phyloP scores from a whole-genome alignment of 2,329 filamentous ascomycete species.

The Bisporella sp. region DNA sequence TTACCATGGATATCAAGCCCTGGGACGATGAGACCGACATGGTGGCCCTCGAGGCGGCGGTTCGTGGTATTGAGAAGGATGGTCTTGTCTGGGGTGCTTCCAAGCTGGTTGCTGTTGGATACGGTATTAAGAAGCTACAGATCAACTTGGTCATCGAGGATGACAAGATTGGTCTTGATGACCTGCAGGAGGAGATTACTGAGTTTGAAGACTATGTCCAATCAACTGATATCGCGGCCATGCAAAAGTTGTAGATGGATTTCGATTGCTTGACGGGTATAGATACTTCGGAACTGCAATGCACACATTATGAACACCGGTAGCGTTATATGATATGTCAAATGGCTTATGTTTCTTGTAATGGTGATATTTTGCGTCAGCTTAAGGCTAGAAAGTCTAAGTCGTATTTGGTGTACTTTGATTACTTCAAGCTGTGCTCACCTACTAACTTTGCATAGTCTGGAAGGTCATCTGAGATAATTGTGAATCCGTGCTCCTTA shows the following conservation, averaged over 20 bases:
- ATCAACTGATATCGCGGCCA: slow-evolving; percentile 83
- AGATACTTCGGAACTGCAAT: no score
- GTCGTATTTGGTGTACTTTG: no score
- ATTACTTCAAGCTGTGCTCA: no score
- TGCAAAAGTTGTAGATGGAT: slow-evolving; percentile 76
- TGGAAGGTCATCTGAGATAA: no score
- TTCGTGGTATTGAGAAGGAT: slow-evolving; percentile 81
- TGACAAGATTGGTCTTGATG: slow-evolving; percentile 83
- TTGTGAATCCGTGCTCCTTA: no score
- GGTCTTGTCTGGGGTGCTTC: slow-evolving; percentile 94
- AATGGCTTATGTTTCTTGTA: no score
- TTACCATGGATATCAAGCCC: slow-evolving; percentile 95
- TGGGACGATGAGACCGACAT: slow-evolving; percentile 99
- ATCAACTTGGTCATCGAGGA: slow-evolving; percentile 98
- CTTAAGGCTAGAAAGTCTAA: no score
- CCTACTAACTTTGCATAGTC: no score
- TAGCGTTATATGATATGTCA: slow-evolving; percentile 5
- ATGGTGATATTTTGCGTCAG: no score
- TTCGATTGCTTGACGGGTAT: slow-evolving; percentile 6
- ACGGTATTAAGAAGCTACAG: slow-evolving; percentile 98
- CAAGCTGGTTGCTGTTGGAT: slow-evolving; percentile 84
- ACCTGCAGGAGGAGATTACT: slow-evolving; percentile 80
- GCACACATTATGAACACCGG: no score
- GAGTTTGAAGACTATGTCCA: slow-evolving; percentile 93
- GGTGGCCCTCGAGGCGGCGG: slow-evolving; percentile 69